A percentile compares a stretch with the other conserved stretches of the same genome.
phyloP scores from a whole-genome alignment of 495 filamentous ascomycete genomes.

The Hyaloscypha bicolor region DNA sequence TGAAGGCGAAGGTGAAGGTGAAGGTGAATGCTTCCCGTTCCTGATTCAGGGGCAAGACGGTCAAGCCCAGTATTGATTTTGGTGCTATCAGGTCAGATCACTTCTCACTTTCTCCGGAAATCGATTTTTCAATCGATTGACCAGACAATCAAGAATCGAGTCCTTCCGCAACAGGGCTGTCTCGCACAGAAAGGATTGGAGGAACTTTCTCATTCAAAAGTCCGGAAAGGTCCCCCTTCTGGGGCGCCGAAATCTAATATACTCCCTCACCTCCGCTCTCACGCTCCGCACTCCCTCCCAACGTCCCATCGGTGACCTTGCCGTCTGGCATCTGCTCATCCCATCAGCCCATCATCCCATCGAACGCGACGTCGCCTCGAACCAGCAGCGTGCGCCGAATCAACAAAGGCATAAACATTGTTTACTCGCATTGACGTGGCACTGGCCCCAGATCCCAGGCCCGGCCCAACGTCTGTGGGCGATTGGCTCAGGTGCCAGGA shows the following conservation, averaged over 20 bases:
- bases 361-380: conserved; percentile 5
- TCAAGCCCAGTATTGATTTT: neutral
- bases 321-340: conserved; percentile 16
- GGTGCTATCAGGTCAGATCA: neutral
- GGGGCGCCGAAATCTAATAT: neutral
- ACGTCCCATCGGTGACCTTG: neutral
- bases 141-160: neutral
- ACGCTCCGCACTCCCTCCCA: neutral
- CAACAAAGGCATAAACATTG: conserved; percentile 32
- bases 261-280: neutral
- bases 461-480: conserved; percentile 4
- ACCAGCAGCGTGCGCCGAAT: conserved; percentile 14
- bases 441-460: conserved; percentile 13
- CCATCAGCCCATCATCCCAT: neutral
- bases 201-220: neutral
- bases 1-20: neutral
- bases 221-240: neutral
- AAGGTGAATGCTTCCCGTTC: neutral
- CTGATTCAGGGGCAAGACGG: neutral
- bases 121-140: neutral
- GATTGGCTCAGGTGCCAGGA: conserved; percentile 9
- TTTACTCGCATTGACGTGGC: conserved; percentile 36
- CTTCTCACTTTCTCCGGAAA: neutral
- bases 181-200: neutral
- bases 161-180: neutral